Conservation (phyloP, 2,329 filamentous ascomycete genomes). For the Xenosphaeropsis pyriputrescens region DNA sequence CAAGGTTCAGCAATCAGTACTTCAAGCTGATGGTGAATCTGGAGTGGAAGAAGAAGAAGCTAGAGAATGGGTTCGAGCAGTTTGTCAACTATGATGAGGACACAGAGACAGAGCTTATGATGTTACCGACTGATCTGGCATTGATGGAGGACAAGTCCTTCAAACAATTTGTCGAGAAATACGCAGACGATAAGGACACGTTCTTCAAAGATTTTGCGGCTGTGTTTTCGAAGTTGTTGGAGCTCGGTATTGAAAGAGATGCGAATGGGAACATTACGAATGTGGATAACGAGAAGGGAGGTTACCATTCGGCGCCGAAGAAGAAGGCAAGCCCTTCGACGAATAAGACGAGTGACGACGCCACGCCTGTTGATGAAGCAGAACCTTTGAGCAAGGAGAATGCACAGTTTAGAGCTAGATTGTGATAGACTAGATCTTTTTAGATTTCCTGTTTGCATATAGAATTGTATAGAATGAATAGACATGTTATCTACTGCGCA, state of each 20-base stretch:
- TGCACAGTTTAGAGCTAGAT: conserved; percentile 10
- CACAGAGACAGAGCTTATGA: conserved; percentile 40
- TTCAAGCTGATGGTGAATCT: conserved; percentile 34
- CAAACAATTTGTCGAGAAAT: conserved; percentile 38
- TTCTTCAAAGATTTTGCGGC: conserved; percentile 46
- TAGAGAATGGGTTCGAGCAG: conserved; percentile 36
- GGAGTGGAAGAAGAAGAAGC: conserved; percentile 37
- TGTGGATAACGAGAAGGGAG: conserved; percentile 39
- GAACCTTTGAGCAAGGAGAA: conserved; percentile 21
- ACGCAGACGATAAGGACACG: conserved; percentile 43
- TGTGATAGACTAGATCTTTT: conserved; percentile 5
- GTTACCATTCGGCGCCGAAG: conserved; percentile 40
- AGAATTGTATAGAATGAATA: too few species aligned
- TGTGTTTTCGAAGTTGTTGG: conserved; percentile 44
- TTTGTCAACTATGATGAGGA: conserved; percentile 46
- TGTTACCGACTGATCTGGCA: conserved; percentile 50
- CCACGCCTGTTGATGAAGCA: conserved; percentile 20
- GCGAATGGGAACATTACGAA: conserved; percentile 35
- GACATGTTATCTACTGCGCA: too few species aligned
- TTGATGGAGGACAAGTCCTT: conserved; percentile 38
- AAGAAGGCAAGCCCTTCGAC: conserved; percentile 25
- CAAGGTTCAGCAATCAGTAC: conserved; percentile 41
- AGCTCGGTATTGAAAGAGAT: conserved; percentile 43
- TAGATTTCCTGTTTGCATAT: too few species aligned
- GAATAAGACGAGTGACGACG: conserved; percentile 17